Evolutionary conservation across 345 rosid genomes (phyloP).

Genomic region (Hypericum androsaemum): DNA sequence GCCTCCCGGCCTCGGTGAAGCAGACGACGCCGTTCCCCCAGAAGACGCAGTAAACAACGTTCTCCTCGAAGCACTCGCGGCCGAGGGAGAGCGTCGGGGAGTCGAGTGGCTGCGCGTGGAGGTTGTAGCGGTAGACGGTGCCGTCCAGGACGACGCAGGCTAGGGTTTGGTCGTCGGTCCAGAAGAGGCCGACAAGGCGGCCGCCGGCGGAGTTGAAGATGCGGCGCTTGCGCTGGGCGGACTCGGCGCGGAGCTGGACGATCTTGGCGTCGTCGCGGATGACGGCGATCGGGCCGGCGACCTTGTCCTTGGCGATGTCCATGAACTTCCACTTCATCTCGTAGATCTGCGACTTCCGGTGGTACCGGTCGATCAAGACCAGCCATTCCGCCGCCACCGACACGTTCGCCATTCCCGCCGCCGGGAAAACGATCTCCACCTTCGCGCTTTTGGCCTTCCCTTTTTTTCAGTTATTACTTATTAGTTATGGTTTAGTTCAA

Average conservation of each 20-base stretch:
- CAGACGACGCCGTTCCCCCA: conserved; percentile 95
- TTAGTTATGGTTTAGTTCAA: no score
- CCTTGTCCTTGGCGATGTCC: conserved; percentile 77
- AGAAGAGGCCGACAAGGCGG: conserved; percentile 78
- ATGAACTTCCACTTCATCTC: conserved; percentile 82
- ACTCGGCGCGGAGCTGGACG: conserved; percentile 90
- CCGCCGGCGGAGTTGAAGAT: conserved; percentile 93
- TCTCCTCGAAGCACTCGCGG: conserved; percentile 80
- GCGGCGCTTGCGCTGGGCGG: conserved; percentile 94
- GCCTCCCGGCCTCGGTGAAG: conserved; percentile 59
- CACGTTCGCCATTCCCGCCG: conserved; percentile 57
- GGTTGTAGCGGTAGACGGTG: conserved; percentile 69
- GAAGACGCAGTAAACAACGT: conserved; percentile 74
- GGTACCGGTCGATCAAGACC: conserved; percentile 68
- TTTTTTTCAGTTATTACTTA: no score
- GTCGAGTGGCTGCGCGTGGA: conserved; percentile 63
- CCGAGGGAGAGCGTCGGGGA: conserved; percentile 60
- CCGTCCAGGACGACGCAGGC: conserved; percentile 86
- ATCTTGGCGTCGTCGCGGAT: conserved; percentile 98
- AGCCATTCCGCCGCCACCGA: conserved; percentile 99
- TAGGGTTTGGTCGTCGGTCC: conserved; percentile 87
- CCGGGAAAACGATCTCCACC: conserved; percentile 2
- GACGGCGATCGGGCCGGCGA: conserved; percentile 88
- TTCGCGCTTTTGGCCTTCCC: conserved; percentile 13
- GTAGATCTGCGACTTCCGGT: conserved; percentile 84